These are phyloP conservation scores for Candida qinlingensis DNA, from an alignment of 805 yeast species.

Conservation along the genomic window DNA sequence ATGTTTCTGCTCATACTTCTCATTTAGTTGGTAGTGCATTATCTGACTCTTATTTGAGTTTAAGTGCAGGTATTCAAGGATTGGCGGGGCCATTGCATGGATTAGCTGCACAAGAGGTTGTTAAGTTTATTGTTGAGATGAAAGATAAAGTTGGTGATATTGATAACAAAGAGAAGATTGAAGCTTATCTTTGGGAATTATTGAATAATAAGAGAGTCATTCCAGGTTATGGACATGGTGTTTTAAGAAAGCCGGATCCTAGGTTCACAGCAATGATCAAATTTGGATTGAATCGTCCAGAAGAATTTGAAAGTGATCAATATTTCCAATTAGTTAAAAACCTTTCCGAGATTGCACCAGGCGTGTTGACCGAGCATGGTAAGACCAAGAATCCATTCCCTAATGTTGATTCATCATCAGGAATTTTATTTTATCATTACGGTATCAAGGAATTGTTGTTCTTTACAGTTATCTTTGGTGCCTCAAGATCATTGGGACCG, in stretches of 20 bases:
- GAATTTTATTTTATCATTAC: slow-evolving; percentile 74
- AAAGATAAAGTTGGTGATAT: slow-evolving; percentile 36
- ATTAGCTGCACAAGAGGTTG: slow-evolving; percentile 80
- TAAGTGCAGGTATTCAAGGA: slow-evolving; percentile 77
- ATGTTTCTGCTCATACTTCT: slow-evolving; percentile 77
- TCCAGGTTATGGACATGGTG: slow-evolving; percentile 90
- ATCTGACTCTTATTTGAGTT: slow-evolving; percentile 69
- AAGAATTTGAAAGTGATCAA: slow-evolving; percentile 52
- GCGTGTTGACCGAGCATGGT: slow-evolving; percentile 70
- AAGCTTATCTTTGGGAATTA: slow-evolving; percentile 64
- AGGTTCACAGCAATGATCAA: slow-evolving; percentile 70
- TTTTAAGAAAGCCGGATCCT: slow-evolving; percentile 78
- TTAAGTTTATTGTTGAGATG: slow-evolving; percentile 66
- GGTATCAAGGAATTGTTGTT: slow-evolving; percentile 69
- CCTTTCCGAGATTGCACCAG: slow-evolving; percentile 67
- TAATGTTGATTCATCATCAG: slow-evolving; percentile 76
- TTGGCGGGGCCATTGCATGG: slow-evolving; percentile 87
- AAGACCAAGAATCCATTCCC: slow-evolving; percentile 86
- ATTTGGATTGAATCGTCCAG: slow-evolving; percentile 49
- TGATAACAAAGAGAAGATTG: slow-evolving; percentile 41
- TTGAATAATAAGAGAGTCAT: slow-evolving; percentile 72
- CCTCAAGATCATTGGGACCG: slow-evolving; percentile 76
- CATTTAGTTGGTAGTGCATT: slow-evolving; percentile 80
- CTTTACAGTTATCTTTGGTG: slow-evolving; percentile 81
- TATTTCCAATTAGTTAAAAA: slow-evolving; percentile 62